Base-by-base conservation (phyloP, 2,329 filamentous ascomycete species). In the Diaporthe ilicicola region DNA sequence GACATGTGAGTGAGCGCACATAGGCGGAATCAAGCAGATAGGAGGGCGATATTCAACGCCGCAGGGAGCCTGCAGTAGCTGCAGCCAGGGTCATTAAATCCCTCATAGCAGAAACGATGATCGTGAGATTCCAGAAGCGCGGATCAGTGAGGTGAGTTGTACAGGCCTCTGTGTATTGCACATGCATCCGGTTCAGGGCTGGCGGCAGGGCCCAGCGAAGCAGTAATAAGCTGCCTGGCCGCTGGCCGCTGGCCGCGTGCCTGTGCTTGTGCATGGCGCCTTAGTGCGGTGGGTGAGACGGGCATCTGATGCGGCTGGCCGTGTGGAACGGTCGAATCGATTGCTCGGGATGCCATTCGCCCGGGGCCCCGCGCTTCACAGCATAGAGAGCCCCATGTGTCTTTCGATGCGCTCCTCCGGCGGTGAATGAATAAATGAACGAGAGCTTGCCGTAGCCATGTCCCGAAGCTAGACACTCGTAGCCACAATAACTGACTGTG, bases 271-370 rank as follows among this genome's bases (percentile, higher is more conserved):
- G 29, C 59, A 64, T 24, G 44, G 59, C 10, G 37, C 44, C n/a
- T n/a, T 50, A 29, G 39, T 61, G 39, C 24, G 46, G 48, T 22
- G 54, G 65, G 65, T 68, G 53, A 68, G 65, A 68, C 65, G 46
- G 59, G 42, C 65, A 68, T 68, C 65, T 68, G 51, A 53, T 56
- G 65, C 42, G 53, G 65, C 65, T 68, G 51, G 65, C 65, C 53
- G 53, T 50, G 65, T 50, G 53, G 53, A 50, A 68, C 65, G 42
- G 53, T 56, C 51, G 17, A 32, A 56, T 67, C 65, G 51, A 27
- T 48, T 64, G 59, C 22, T 54, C 42, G 37, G 65, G 53, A 68
- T 24, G 53, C 65, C 65, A 68, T 59, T 68, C 65, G 53, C 42
- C 65, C 42, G 65, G 65, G 54, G 53, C 39, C 44, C 59, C 59